Evolutionary conservation across 2,329 filamentous ascomycete genomes (phyloP).

Genomic region (Dothistroma septosporum): DNA sequence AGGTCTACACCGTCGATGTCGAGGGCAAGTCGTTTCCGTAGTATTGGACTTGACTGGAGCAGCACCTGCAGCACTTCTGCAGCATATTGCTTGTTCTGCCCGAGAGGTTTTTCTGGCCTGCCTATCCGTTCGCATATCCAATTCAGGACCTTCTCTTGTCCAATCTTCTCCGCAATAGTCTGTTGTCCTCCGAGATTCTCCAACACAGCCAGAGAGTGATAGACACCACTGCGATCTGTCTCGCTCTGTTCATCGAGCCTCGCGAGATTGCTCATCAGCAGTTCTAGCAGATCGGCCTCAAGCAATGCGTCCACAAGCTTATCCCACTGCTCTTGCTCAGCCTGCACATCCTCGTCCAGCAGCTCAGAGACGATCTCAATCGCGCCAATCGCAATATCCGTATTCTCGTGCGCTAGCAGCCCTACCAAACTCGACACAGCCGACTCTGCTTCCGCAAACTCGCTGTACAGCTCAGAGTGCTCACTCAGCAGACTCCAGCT

Average conservation of each 20-base stretch:
- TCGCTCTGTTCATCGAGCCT: conserved; percentile 71
- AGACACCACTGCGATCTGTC: conserved; percentile 77
- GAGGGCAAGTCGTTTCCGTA: conserved; percentile 57
- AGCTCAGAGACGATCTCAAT: conserved; percentile 87
- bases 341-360: conserved; percentile 86
- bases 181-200: conserved; percentile 78
- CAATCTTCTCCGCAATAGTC: conserved; percentile 66
- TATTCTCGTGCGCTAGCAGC: conserved; percentile 89
- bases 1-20: conserved; percentile 65
- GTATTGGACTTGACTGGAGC: conserved; percentile 67
- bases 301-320: conserved; percentile 61
- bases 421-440: conserved; percentile 70
- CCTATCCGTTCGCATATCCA: conserved; percentile 77
- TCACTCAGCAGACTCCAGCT: conserved; percentile 80
- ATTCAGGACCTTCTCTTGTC: conserved; percentile 63
- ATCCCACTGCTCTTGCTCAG: conserved; percentile 76
- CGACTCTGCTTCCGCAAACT: conserved; percentile 68
- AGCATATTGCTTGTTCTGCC: conserved; percentile 93
- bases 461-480: conserved; percentile 74
- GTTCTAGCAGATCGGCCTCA: conserved; percentile 64
- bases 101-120: conserved; percentile 61
- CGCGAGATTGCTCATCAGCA: conserved; percentile 72
- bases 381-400: conserved; percentile 88
- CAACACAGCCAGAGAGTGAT: conserved; percentile 74
- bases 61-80: conserved; percentile 89